phyloP scores from a whole-genome alignment of 495 filamentous ascomycete species.

The Oleoguttula mirabilis region DNA sequence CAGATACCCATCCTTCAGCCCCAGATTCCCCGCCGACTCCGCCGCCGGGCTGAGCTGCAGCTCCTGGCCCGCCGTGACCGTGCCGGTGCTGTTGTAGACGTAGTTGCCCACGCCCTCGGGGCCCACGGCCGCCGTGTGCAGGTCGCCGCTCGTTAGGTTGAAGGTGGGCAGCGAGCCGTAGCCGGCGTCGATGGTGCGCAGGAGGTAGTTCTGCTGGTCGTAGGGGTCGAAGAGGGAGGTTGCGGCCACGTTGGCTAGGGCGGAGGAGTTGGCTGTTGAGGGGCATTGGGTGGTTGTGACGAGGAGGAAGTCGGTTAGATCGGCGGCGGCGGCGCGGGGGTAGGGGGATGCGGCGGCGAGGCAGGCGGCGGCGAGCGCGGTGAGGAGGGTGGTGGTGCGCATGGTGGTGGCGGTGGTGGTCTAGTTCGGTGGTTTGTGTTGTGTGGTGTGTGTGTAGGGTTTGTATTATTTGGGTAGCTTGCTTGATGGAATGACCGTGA shows the following conservation, averaged over 20 bases:
- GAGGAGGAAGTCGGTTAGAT: slow-evolving; percentile 10
- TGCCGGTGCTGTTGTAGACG: slow-evolving; percentile 21
- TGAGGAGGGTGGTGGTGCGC: neutral
- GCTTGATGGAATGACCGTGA: neutral
- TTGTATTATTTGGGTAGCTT: neutral
- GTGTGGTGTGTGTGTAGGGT: neutral
- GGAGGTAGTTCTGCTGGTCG: slow-evolving; percentile 18
- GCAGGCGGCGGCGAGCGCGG: too few species aligned
- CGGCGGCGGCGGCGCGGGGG: neutral
- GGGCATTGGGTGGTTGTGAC: slow-evolving; percentile 12
- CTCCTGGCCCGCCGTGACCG: slow-evolving; percentile 13
- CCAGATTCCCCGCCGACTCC: slow-evolving; percentile 20
- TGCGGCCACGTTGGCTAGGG: slow-evolving; percentile 15
- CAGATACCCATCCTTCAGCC: slow-evolving; percentile 21
- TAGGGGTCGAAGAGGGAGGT: slow-evolving; percentile 20
- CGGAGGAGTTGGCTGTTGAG: slow-evolving; percentile 2
- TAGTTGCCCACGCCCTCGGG: slow-evolving; percentile 17
- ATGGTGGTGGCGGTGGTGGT: neutral
- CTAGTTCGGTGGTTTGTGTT: neutral
- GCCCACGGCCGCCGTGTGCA: slow-evolving; percentile 13
- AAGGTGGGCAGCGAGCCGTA: slow-evolving; percentile 24
- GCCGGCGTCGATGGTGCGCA: slow-evolving; percentile 24
- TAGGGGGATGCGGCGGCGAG: neutral
- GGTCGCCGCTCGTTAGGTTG: slow-evolving; percentile 22
- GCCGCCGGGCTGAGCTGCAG: slow-evolving; percentile 13